Evolutionary conservation across 805 yeast species (phyloP).

Genomic region (Torulaspora quercuum): DNA sequence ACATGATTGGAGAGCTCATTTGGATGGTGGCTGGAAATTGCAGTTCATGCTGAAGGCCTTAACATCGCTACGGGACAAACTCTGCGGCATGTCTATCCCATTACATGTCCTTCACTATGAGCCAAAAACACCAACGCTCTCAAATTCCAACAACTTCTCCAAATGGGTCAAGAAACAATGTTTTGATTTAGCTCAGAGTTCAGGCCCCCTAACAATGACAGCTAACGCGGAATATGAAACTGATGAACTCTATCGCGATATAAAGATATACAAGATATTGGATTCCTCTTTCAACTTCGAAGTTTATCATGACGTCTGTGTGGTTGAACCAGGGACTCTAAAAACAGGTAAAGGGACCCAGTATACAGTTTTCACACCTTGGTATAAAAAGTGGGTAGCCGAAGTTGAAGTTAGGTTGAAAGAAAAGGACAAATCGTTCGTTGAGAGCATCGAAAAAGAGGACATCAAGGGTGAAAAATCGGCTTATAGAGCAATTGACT

Average conservation of each 20-base stretch:
- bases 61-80: conserved; percentile 30
- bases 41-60: conserved; percentile 40
- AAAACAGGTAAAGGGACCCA: conserved; percentile 43
- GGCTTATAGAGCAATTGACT: conserved; percentile 14
- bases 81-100: conserved; percentile 40
- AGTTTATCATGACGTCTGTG: conserved; percentile 42
- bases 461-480: conserved; percentile 13
- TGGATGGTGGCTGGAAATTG: conserved; percentile 43
- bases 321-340: conserved; percentile 42
- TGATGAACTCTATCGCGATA: conserved; percentile 35
- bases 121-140: conserved; percentile 17
- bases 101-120: conserved; percentile 29
- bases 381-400: conserved; percentile 45
- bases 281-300: conserved; percentile 16
- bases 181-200: conserved; percentile 12
- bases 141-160: conserved; percentile 19
- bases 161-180: conserved; percentile 27
- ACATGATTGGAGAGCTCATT: conserved; percentile 43
- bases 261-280: conserved; percentile 12
- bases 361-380: conserved; percentile 48
- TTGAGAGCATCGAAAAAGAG: conserved; percentile 1
- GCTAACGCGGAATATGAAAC: conserved; percentile 38
- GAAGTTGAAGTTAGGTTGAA: conserved; percentile 3
- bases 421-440: neutral
- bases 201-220: conserved; percentile 19